Evolutionary conservation across 768 basidiomycete species (phyloP), one percentile per base, ranked within the genome.

Genomic region (Termitomyces sp.): DNA sequence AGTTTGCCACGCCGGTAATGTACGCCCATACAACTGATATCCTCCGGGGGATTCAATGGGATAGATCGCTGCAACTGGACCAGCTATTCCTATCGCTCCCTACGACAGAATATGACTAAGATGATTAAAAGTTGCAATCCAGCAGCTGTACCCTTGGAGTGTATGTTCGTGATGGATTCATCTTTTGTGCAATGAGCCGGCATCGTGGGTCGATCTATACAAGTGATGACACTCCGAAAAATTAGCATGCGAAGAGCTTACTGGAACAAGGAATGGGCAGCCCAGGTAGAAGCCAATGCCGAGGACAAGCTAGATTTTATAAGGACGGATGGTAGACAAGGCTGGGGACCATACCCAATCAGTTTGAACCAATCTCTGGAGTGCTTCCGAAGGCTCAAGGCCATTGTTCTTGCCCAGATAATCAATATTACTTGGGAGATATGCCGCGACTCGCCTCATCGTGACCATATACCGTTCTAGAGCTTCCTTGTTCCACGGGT

Each of bases 71-170:
- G 82, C 78, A 4, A 87, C 80, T 0, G 82, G 77, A 0, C 88
- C 87, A 1, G 86, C 88, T 22, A 87, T 82, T 0, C 86, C 87
- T n/a, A 89, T 77, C 0, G 87, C 86, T 12, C 87, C 88, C 81
- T 86, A 66, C 7, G 37, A 31, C 41, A 15, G 33, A 16, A 39
- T 4, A 33, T 20, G 22, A 31, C 6, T 30, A 31, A 34, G n/a
- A 30, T 13, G 16, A 16, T 8, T 16, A 24, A 22, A 49, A 56
- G 27, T 11, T 45, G 22, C 11, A 27, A 55, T 44, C 31, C 12
- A 55, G 6, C 12, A 34, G 3, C 57, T 61, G 33, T 39, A 84
- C 84, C 42, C 81, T 74, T 9, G 86, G 84, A 0, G 88, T 89
- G 59, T 75, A 85, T 0, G 85, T 86, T 8, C 87, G 73, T 0